These are phyloP conservation scores for Fusarium ramigenum DNA, from an alignment of 2,329 filamentous ascomycete genomes.

Conservation along the genomic window DNA sequence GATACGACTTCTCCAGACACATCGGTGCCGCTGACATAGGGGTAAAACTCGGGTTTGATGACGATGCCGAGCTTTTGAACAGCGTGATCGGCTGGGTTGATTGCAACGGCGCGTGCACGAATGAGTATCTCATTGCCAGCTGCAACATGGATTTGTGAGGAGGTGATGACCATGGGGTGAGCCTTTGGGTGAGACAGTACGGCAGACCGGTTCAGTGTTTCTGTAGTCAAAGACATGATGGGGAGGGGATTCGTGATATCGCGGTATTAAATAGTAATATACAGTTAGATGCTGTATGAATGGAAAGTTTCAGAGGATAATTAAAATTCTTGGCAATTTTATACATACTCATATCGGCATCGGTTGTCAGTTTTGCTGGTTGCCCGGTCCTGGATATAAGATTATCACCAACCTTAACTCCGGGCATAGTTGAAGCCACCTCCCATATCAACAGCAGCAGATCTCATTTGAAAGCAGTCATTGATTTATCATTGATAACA, in stretches of 20 bases:
- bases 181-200: neutral
- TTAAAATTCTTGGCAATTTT: rapidly evolving
- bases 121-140: neutral
- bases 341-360: neutral
- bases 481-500: no score
- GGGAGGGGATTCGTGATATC: rapidly evolving
- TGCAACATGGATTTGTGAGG: rapidly evolving
- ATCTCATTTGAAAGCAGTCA: no score
- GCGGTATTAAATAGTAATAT: rapidly evolving
- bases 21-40: neutral
- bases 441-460: no score
- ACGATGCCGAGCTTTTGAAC: neutral
- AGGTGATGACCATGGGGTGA: neutral
- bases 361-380: neutral
- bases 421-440: neutral
- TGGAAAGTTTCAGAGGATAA: rapidly evolving
- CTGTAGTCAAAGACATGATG: neutral
- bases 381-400: neutral
- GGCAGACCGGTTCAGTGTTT: neutral
- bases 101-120: neutral
- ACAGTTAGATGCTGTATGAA: no score
- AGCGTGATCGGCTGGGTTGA: neutral
- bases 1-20: neutral
- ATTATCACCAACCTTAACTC: neutral
- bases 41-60: neutral